Conservation (phyloP, 192 early-diverging fungal species). For the Linnemannia hyalina region DNA sequence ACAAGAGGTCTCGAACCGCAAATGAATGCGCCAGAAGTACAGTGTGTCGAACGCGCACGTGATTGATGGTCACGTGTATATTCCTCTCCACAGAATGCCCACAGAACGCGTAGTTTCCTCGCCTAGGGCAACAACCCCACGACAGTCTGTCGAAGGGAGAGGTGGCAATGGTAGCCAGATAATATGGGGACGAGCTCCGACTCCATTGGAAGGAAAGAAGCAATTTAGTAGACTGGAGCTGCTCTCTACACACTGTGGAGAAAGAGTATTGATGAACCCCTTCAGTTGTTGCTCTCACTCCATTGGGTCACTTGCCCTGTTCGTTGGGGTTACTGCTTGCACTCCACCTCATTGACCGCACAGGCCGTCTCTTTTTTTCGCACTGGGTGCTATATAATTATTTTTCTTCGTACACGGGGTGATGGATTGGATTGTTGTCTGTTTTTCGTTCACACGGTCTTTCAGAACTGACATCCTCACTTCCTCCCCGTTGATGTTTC, state of each 20-base stretch:
- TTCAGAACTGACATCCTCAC: too few relatives aligned
- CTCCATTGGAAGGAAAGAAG: neutral
- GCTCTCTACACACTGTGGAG: neutral
- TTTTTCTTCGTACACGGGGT: neutral
- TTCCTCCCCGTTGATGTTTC: neutral
- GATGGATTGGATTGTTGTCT: neutral
- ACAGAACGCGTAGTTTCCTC: too few relatives aligned
- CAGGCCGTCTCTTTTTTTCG: neutral
- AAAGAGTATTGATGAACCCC: neutral
- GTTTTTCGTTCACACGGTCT: slow-evolving; percentile 1
- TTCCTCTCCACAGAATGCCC: too few relatives aligned
- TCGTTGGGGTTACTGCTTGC: neutral
- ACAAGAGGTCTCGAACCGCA: too few relatives aligned
- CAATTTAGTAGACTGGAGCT: neutral
- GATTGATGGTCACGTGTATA: too few relatives aligned
- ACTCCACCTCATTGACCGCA: neutral
- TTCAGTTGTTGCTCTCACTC: neutral
- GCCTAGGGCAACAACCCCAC: too few relatives aligned
- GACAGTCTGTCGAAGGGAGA: neutral
- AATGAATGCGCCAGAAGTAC: too few relatives aligned
- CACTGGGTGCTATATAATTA: neutral
- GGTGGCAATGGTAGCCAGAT: neutral
- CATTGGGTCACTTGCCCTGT: neutral
- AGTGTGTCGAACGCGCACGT: too few relatives aligned
- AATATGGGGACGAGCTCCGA: neutral